These are phyloP conservation scores for Trebouxia sp. DNA, from an alignment of 139 green algal genomes.

Conservation along the genomic window DNA sequence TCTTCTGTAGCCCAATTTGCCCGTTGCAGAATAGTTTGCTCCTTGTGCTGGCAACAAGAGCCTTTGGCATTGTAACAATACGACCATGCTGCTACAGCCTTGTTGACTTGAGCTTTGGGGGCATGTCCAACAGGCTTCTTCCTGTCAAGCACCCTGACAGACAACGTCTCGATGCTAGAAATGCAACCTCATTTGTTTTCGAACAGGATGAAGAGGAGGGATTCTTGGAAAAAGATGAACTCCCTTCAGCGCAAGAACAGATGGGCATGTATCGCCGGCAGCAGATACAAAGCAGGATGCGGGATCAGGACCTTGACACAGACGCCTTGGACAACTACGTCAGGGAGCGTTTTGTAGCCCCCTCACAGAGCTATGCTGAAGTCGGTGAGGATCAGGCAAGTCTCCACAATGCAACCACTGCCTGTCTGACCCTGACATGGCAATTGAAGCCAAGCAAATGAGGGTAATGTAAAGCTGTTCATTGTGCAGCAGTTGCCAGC, in stretches of 20 bases:
- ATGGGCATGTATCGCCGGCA: background rate
- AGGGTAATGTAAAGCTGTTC: too few species aligned
- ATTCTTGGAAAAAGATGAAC: background rate
- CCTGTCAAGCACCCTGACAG: background rate
- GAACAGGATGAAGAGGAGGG: conserved; percentile 14
- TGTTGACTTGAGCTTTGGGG: too few species aligned
- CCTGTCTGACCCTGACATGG: too few species aligned
- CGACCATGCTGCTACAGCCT: too few species aligned
- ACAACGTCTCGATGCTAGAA: too few species aligned
- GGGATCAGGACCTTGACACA: background rate
- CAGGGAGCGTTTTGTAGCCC: background rate
- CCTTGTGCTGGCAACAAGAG: too few species aligned
- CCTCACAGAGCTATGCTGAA: conserved; percentile 22
- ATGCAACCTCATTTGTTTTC: background rate
- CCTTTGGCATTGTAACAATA: too few species aligned
- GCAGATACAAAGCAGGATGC: background rate
- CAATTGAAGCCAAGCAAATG: too few species aligned
- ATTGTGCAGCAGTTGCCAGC: too few species aligned
- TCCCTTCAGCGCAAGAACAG: background rate
- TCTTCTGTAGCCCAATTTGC: too few species aligned
- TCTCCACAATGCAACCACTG: too few species aligned
- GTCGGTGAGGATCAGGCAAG: conserved; percentile 1
- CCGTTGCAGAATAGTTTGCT: too few species aligned
- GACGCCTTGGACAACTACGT: background rate
- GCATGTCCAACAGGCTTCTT: background rate